Conservation (phyloP, 768 basidiomycete genomes). For the Sporobolomyces roseus region DNA sequence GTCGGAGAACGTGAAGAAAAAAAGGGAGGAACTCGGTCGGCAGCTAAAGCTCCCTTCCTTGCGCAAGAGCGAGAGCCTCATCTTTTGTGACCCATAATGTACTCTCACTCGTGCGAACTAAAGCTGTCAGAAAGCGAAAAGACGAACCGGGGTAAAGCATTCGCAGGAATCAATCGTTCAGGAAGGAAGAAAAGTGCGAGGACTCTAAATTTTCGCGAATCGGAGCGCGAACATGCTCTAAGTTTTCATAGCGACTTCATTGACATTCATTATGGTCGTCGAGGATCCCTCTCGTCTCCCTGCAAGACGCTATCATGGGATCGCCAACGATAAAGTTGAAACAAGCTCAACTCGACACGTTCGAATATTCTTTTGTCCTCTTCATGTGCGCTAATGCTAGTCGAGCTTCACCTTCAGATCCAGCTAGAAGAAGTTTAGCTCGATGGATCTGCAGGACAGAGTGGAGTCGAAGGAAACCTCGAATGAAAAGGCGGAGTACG, state of each 20-base stretch:
- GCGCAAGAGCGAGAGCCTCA: too few relatives aligned
- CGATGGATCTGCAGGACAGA: neutral
- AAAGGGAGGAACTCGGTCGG: neutral
- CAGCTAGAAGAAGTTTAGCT: neutral
- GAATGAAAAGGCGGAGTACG: neutral
- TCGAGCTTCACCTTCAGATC: neutral
- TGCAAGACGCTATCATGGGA: too few relatives aligned
- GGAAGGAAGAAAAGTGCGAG: neutral
- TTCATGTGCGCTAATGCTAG: neutral
- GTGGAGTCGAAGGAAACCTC: too few relatives aligned
- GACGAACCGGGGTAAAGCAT: neutral
- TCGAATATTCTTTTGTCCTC: neutral
- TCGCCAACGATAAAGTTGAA: too few relatives aligned
- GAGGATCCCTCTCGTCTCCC: too few relatives aligned
- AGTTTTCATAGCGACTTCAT: neutral
- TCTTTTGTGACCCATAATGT: too few relatives aligned
- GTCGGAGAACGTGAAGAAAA: neutral
- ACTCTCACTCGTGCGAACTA: too few relatives aligned
- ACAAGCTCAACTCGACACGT: neutral
- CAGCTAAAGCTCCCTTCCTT: neutral
- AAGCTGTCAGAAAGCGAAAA: neutral
- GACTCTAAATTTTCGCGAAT: too few relatives aligned
- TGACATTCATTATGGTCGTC: neutral
- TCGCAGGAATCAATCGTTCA: slow-evolving; percentile 11
- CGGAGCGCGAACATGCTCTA: slow-evolving; percentile 9